phyloP scores from a whole-genome alignment of 352 stramenopile genomes.

The Pythium phragmiticola region DNA sequence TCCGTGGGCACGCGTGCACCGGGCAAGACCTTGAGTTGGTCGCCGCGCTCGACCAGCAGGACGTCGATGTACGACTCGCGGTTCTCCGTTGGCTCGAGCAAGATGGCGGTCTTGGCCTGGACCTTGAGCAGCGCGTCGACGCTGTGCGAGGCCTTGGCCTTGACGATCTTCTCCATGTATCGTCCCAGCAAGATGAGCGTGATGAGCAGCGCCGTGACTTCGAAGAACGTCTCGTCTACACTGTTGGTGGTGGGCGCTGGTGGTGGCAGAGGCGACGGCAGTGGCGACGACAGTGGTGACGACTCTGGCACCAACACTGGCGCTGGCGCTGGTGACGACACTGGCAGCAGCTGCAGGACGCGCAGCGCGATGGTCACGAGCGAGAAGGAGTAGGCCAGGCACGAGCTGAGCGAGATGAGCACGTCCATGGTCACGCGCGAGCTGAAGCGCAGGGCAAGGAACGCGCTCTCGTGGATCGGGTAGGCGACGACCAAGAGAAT shows the following conservation, averaged over 20 bases:
- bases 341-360: slow-evolving; percentile 18
- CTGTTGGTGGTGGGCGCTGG: slow-evolving; percentile 6
- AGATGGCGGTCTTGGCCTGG: slow-evolving; percentile 85
- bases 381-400: slow-evolving; percentile 66
- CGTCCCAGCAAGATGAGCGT: slow-evolving; percentile 72
- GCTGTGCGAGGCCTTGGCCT: slow-evolving; percentile 65
- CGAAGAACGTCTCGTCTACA: slow-evolving; percentile 65
- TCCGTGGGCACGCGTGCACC: slow-evolving; percentile 72
- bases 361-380: slow-evolving; percentile 33
- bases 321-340: background rate
- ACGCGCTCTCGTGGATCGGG: slow-evolving; percentile 76
- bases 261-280: background rate
- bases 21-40: slow-evolving; percentile 67
- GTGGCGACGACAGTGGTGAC: too few relatives aligned
- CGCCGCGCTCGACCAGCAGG: slow-evolving; percentile 67
- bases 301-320: too few relatives aligned
- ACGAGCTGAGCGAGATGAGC: slow-evolving; percentile 72
- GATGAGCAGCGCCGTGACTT: slow-evolving; percentile 64
- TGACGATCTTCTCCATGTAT: slow-evolving; percentile 76
- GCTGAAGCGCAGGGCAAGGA: slow-evolving; percentile 53
- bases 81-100: slow-evolving; percentile 60
- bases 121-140: slow-evolving; percentile 65
- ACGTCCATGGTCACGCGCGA: slow-evolving; percentile 76
- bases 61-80: slow-evolving; percentile 75
- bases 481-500: slow-evolving; percentile 56